Evolutionary conservation across 345 rosid species (phyloP), one percentile per base, ranked within the genome.

Genomic region (Tarenaya hassleriana): DNA sequence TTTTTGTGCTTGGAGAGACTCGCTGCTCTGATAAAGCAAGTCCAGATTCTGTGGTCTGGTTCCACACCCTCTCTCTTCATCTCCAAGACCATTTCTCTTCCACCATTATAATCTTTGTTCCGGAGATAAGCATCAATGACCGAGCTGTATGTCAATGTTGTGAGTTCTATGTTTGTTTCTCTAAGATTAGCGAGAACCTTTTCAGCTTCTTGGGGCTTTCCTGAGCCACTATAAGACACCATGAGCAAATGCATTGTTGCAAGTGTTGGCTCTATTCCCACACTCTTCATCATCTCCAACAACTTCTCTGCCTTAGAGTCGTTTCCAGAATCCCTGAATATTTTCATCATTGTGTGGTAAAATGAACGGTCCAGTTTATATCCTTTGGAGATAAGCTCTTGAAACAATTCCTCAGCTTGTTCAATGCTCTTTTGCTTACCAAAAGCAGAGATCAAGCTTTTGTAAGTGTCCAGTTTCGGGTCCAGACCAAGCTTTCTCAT

Each of bases 231-330:
- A 77, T 91, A 84, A 33, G 95, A 84, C 37, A 84, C 79, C 95
- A 91, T 87, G 54, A 91, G 89, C 73, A 91, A 68, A 75, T 91
- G 98, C 98, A 87, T 84, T 59, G 98, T 87, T 43, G 98, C 86
- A 68, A 72, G 60, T 17, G 71, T 77, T 38, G 95, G 95, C 53
- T 79, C 92, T 33, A 87, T 71, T 56, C 98, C 96, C 8, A 83
- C 81, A 64, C 64, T 82, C 64, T 79, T 81, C 96, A 91, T 91
- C 81, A 75, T 60, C 55, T 67, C 51, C 32, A 87, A 66, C 34
- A 91, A 60, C 7, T 62, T 72, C 72, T 87, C 87, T 53, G 95
- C 86, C 78, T 87, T 87, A 29, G 79, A 52, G 73, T 91, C 73
- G 44, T 66, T 60, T 58, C 96, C 89, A 39, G 78, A 75, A 69